Conservation (phyloP, 192 early-diverging fungal species). For the Linderina pennispora region DNA sequence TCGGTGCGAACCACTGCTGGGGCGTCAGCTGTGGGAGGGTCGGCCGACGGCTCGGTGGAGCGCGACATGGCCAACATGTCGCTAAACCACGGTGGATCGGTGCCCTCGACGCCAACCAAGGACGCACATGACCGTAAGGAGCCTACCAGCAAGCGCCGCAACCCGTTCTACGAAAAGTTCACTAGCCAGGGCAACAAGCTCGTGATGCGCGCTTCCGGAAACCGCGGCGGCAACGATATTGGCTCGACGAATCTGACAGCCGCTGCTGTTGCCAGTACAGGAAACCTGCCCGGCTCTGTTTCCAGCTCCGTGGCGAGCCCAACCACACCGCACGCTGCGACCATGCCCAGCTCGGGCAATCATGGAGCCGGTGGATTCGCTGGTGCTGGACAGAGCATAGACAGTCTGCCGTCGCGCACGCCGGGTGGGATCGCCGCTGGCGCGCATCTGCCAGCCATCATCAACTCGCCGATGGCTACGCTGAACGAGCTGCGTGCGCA, state of each 20-base stretch:
- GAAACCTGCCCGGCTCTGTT: neutral
- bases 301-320: neutral
- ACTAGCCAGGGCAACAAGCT: constrained; percentile 32
- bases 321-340: constrained; percentile 1
- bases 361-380: too few relatives aligned
- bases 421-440: constrained; percentile 26
- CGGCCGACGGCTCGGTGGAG: constrained; percentile 20
- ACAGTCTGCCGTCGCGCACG: constrained; percentile 2
- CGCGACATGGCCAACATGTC: constrained; percentile 10
- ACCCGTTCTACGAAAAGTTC: constrained; percentile 41
- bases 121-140: constrained; percentile 29
- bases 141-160: constrained; percentile 25
- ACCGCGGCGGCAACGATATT: neutral
- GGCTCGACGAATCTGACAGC: neutral
- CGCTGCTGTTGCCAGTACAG: neutral
- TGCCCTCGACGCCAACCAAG: neutral
- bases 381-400: too few relatives aligned
- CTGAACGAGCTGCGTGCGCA: constrained; percentile 43
- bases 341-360: constrained; percentile 3
- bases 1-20: constrained; percentile 27
- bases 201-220: constrained; percentile 4
- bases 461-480: constrained; percentile 13
- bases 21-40: too few relatives aligned
- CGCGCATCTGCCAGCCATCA: constrained; percentile 36
- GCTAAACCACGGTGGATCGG: neutral